Base-by-base conservation (phyloP, 352 stramenopile genomes). In the Phytophthora tubulina region DNA sequence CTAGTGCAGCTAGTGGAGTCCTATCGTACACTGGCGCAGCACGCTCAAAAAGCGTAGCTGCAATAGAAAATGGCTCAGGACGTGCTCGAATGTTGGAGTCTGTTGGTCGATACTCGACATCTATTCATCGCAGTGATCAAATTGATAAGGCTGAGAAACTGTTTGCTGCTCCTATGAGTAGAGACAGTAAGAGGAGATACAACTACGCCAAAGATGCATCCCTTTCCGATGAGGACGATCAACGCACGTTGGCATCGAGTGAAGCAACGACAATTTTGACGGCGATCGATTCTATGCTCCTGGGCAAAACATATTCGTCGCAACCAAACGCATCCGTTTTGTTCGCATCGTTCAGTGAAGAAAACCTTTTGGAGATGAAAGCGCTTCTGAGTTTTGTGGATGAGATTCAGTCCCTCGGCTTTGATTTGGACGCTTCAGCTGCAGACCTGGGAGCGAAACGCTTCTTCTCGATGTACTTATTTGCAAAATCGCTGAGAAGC, bases 111-210 rank as follows among this genome's bases (percentile, higher is more conserved):
- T 96, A 93, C 55, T 92, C 88, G 10, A 93, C 82, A 21, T 75
- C 75, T 17, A 82, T 91, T 2, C 85, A 94, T 57, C 79, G 74
- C 38, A 82, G 84, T 36, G 67, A 73, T 46, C 71, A 82, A n/a
- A 75, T 88, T 15, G 88, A 93, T 64, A 92, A 88, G 62, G 89
- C 89, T 2, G 85, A 91, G 50, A 88, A 94, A 63, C 36, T 95
- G 10, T 95, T 95, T 69, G 77, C 77, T 17, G 46, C 55, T 51
- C 63, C 67, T 2, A 33, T 52, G 21, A 71, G n/a, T 48, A 73
- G 38, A 51, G 58, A 59, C 45, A 59, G 45, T 53, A 39, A 79
- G 46, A 33, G 57, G 65, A 70, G 36, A 45, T 55, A 61, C 54
- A 67, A 55, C 57, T 66, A 69, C 45, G 57, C 59, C 10, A 33